These are phyloP conservation scores for Acanthamoeba sp. DNA, from an alignment of 208 protist genomes.

Conservation along the genomic window DNA sequence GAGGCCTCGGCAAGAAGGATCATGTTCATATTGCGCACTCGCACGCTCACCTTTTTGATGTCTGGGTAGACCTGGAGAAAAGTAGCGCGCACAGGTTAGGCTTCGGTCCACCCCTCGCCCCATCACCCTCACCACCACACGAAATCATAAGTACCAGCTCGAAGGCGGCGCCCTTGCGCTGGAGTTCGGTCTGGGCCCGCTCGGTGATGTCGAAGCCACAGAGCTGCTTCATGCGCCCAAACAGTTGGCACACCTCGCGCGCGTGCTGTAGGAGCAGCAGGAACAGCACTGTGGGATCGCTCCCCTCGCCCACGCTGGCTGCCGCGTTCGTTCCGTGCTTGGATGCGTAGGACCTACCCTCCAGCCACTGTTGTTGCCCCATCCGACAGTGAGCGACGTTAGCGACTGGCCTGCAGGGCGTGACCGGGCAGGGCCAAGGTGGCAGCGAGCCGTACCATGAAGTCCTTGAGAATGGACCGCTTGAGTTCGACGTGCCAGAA, in stretches of 20 bases:
- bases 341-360: constrained; percentile 12
- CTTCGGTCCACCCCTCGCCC: too few species aligned
- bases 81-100: background rate
- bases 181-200: constrained; percentile 41
- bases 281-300: constrained; percentile 32
- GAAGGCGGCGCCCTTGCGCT: constrained; percentile 51
- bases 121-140: too few species aligned
- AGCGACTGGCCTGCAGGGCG: background rate
- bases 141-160: background rate
- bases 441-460: background rate
- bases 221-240: constrained; percentile 55
- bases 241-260: constrained; percentile 57
- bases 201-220: constrained; percentile 60
- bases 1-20: constrained; percentile 61
- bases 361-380: constrained; percentile 22
- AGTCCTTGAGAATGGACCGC: constrained; percentile 44
- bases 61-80: constrained; percentile 20
- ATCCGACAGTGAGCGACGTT: background rate
- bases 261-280: constrained; percentile 50
- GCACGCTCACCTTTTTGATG: constrained; percentile 56
- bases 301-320: background rate
- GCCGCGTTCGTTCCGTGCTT: background rate
- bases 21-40: constrained; percentile 67
- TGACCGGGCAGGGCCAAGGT: background rate
- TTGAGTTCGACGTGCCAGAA: constrained; percentile 64